A percentile compares a stretch with the other conserved stretches of the same genome.
Conservation (phyloP, 345 rosid species). For the Conringia planisiliqua region DNA sequence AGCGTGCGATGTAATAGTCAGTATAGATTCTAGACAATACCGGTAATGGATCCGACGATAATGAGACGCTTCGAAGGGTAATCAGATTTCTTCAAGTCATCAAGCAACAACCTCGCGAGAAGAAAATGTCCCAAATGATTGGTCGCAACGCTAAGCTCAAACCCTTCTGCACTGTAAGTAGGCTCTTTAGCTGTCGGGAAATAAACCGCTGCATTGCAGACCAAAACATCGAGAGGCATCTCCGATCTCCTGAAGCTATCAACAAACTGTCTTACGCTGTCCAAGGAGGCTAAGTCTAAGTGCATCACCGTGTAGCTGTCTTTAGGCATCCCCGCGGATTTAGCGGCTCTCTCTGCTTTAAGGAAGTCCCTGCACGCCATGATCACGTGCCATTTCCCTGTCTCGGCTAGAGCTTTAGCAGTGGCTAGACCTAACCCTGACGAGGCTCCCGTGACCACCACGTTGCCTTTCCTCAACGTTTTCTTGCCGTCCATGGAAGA, state of each 20-base stretch:
- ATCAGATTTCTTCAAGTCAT: slow-evolving; percentile 76
- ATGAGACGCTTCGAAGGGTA: slow-evolving; percentile 84
- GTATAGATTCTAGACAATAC: slow-evolving; percentile 30
- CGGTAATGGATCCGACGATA: slow-evolving; percentile 94
- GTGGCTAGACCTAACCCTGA: slow-evolving; percentile 91
- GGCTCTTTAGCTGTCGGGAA: slow-evolving; percentile 94
- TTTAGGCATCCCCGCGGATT: slow-evolving; percentile 57
- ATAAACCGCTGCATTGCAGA: slow-evolving; percentile 97
- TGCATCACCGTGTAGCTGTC: slow-evolving; percentile 88
- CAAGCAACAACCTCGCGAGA: slow-evolving; percentile 77
- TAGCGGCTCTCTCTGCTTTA: slow-evolving; percentile 33
- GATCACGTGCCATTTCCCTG: slow-evolving; percentile 86
- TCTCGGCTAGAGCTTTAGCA: slow-evolving; percentile 84
- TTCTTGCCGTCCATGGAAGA: slow-evolving; percentile 63
- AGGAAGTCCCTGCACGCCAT: slow-evolving; percentile 87
- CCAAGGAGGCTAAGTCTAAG: slow-evolving; percentile 84
- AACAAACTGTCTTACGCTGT: slow-evolving; percentile 90
- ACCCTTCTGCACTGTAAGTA: slow-evolving; percentile 91
- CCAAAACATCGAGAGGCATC: slow-evolving; percentile 81
- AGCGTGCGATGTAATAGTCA: neutral
- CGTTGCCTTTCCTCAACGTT: slow-evolving; percentile 75
- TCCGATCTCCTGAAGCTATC: slow-evolving; percentile 63
- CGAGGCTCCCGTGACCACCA: slow-evolving; percentile 83
- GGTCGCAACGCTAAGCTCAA: slow-evolving; percentile 91
- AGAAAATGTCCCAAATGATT: slow-evolving; percentile 96